These are phyloP conservation scores for Candida mattraensis DNA, from an alignment of 805 yeast species.

Conservation along the genomic window DNA sequence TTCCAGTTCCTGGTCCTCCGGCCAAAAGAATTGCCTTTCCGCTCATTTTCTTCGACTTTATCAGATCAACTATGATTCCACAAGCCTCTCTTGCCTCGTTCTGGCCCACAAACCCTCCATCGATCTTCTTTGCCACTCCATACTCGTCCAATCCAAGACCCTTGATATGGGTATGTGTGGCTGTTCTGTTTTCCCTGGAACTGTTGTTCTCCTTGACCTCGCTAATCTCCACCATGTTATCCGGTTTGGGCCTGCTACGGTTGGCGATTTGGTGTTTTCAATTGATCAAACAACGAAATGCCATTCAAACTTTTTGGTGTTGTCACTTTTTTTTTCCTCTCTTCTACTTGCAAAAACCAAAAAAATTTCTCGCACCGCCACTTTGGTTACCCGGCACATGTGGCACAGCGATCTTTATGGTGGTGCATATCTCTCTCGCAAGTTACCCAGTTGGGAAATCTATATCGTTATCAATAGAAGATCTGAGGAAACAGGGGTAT, in stretches of 20 bases:
- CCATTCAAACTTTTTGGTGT: no score
- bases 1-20: conserved; percentile 99
- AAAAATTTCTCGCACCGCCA: no score
- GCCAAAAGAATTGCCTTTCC: conserved; percentile 95
- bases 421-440: no score
- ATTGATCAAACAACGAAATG: no score
- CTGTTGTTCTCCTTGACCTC: conserved; percentile 59
- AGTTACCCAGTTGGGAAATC: no score
- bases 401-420: no score
- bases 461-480: no score
- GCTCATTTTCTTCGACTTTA: conserved; percentile 91
- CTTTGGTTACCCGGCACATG: no score
- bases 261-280: background rate
- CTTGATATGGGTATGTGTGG: conserved; percentile 97
- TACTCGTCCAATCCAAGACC: conserved; percentile 96
- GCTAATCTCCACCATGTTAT: conserved; percentile 72
- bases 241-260: background rate
- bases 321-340: no score
- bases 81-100: conserved; percentile 93
- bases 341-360: no score
- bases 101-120: conserved; percentile 98
- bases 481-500: no score
- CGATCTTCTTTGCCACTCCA: conserved; percentile 74
- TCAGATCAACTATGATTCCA: conserved; percentile 89
- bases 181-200: conserved; percentile 40